Percentiles rank a stretch among this genome's conserved stretches.
Conservation (phyloP, 768 basidiomycete genomes). For the Clitopilus hobsonii region DNA sequence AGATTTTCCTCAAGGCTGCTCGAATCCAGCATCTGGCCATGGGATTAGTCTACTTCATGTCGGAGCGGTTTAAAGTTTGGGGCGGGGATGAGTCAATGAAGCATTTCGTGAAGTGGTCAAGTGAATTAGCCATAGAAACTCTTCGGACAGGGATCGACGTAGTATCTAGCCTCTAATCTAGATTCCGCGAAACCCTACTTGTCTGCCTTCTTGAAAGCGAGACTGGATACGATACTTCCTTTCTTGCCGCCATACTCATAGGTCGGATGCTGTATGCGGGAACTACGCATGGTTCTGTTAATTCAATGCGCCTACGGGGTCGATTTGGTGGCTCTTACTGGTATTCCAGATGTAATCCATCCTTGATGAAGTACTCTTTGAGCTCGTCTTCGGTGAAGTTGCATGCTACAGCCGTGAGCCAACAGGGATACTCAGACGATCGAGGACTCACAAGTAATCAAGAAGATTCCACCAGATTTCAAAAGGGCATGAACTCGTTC, state of each 20-base stretch:
- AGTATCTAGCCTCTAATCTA: slow-evolving; percentile 27
- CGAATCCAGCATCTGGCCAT: slow-evolving; percentile 62
- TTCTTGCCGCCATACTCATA: slow-evolving; percentile 76
- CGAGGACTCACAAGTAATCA: slow-evolving; percentile 71
- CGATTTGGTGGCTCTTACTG: slow-evolving; percentile 43
- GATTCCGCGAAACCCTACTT: not conserved
- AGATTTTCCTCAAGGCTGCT: slow-evolving; percentile 73
- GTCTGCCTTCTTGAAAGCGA: slow-evolving; percentile 55
- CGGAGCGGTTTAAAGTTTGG: slow-evolving; percentile 30
- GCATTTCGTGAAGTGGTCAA: slow-evolving; percentile 59
- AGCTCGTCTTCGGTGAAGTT: slow-evolving; percentile 84
- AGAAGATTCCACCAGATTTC: slow-evolving; percentile 62
- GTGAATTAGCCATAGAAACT: slow-evolving; percentile 63
- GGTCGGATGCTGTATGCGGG: slow-evolving; percentile 64
- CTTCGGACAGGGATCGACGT: slow-evolving; percentile 61
- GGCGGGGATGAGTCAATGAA: slow-evolving; percentile 26
- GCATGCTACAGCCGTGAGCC: slow-evolving; percentile 65
- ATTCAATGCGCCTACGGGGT: slow-evolving; percentile 1
- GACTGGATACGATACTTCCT: slow-evolving; percentile 64
- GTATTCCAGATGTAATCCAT: slow-evolving; percentile 49
- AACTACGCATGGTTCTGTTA: slow-evolving; percentile 45
- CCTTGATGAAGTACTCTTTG: slow-evolving; percentile 42
- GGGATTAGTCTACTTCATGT: slow-evolving; percentile 73
- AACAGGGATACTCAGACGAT: not conserved
- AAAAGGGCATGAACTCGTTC: slow-evolving; percentile 49